Percentiles rank a stretch among this genome's conserved stretches.
Evolutionary conservation across 768 basidiomycete genomes (phyloP).

Genomic region (Pleurotus eryngii): DNA sequence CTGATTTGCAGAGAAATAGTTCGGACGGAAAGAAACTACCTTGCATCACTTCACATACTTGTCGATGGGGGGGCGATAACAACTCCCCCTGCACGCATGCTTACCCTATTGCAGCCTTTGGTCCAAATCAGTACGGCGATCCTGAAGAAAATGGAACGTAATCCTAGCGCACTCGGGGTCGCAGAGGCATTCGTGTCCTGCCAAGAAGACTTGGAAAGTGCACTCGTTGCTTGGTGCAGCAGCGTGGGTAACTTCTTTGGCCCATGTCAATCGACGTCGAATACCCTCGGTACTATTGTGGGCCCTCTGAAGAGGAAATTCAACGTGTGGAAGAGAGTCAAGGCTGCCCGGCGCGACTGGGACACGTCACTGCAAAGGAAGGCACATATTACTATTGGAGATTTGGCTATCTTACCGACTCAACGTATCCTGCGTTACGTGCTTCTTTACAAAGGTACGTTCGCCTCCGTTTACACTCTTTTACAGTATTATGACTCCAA

Average conservation of each 20-base stretch:
- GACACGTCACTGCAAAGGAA: background rate
- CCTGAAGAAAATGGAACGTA: conserved; percentile 45
- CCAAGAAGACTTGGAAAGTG: conserved; percentile 49
- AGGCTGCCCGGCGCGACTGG: conserved; percentile 3
- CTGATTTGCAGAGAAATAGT: conserved; percentile 38
- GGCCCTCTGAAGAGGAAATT: conserved; percentile 17
- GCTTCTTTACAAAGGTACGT: conserved; percentile 55
- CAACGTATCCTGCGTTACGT: conserved; percentile 66
- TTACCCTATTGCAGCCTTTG: conserved; percentile 48
- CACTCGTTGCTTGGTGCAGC: conserved; percentile 59
- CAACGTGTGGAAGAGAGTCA: conserved; percentile 13
- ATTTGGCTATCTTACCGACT: conserved; percentile 60
- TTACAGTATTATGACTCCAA: background rate
- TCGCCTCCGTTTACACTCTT: background rate
- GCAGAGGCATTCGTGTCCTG: conserved; percentile 54
- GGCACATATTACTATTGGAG: conserved; percentile 35
- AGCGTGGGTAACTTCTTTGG: conserved; percentile 48
- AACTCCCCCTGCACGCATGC: conserved; percentile 50
- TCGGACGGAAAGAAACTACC: conserved; percentile 41
- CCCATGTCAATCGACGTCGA: background rate
- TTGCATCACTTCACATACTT: conserved; percentile 30
- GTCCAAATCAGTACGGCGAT: conserved; percentile 48
- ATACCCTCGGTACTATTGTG: background rate
- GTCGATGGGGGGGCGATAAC: conserved; percentile 35
- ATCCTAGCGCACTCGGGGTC: conserved; percentile 66